These are phyloP conservation scores for Leishmania braziliensis DNA, from an alignment of 208 protist species.

Conservation along the genomic window DNA sequence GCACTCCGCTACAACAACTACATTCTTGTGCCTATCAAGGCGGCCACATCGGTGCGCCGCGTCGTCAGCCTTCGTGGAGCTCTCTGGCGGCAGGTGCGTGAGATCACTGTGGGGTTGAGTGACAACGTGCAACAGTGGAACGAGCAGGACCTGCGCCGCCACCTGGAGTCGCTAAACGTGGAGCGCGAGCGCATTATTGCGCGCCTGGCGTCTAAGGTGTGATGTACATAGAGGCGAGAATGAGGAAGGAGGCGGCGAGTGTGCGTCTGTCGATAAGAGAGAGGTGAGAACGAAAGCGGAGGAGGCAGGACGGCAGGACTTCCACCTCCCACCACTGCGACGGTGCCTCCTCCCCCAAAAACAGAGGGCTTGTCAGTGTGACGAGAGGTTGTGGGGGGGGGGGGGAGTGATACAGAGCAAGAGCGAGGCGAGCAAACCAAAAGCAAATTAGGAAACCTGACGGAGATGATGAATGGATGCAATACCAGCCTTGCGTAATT, in stretches of 20 bases:
- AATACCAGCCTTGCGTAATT: not conserved
- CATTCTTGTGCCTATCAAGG: constrained; percentile 90
- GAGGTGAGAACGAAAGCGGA: not conserved
- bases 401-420: not conserved
- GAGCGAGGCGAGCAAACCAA: not conserved
- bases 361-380: not conserved
- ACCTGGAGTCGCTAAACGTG: constrained; percentile 71
- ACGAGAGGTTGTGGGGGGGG: not conserved
- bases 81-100: constrained; percentile 89
- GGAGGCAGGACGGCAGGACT: not conserved
- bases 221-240: constrained; percentile 14
- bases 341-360: not conserved
- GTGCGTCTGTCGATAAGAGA: not conserved
- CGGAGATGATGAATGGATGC: not conserved
- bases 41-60: constrained; percentile 82
- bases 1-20: constrained; percentile 92
- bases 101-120: constrained; percentile 86
- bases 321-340: not conserved
- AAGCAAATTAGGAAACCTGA: not conserved
- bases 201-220: constrained; percentile 69
- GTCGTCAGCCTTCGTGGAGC: constrained; percentile 78
- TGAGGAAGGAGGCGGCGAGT: not conserved
- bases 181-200: constrained; percentile 67
- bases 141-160: constrained; percentile 72
- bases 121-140: constrained; percentile 56